Conservation (phyloP, 129 eudicot genomes). For the Arctium lappa region DNA sequence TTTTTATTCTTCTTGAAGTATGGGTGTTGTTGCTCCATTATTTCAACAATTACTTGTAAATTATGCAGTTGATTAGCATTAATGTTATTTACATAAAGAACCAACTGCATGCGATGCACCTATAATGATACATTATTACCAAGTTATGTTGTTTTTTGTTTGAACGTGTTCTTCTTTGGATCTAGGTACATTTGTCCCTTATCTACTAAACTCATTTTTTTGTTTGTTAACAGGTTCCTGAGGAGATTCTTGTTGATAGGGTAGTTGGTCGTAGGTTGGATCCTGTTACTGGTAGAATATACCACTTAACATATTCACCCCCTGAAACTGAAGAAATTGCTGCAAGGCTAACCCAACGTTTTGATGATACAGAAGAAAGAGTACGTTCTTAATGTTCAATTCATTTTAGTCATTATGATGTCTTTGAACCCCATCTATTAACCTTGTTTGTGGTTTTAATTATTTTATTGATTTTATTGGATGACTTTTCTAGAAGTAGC, state of each 20-base stretch:
- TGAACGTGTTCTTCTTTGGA: not conserved
- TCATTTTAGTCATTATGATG: not conserved
- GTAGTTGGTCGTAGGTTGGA: slow-evolving; percentile 97
- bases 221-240: slow-evolving; percentile 64
- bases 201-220: not conserved
- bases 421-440: not conserved
- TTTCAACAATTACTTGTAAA: not conserved
- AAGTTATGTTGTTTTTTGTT: not conserved
- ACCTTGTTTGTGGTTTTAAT: not conserved
- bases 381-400: slow-evolving; percentile 27
- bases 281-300: slow-evolving; percentile 94
- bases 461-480: not conserved
- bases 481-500: not conserved
- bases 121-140: slow-evolving; percentile 6
- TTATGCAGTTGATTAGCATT: not conserved
- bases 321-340: slow-evolving; percentile 97
- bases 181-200: not conserved
- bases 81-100: not conserved
- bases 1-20: slow-evolving; percentile 90
- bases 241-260: slow-evolving; percentile 91
- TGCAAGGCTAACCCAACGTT: slow-evolving; percentile 91
- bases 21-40: not conserved
- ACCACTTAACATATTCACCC: slow-evolving; percentile 92
- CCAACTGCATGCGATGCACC: not conserved
- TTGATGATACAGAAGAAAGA: slow-evolving; percentile 98